Evolutionary conservation across 495 filamentous ascomycete genomes (phyloP).

Genomic region (Venustampulla echinocandica): DNA sequence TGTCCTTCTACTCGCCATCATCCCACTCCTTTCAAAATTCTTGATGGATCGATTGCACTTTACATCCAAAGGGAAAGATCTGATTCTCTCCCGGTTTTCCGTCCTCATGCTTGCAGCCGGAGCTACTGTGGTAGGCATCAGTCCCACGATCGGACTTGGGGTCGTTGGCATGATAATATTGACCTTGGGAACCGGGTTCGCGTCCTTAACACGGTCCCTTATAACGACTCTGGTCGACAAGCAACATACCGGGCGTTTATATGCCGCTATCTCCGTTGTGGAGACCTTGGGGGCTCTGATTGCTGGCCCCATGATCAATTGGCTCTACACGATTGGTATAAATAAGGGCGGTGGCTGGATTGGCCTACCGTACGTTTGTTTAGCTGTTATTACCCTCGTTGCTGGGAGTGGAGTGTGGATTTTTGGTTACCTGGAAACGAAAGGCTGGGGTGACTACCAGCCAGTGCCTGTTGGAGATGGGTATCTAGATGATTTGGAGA

Average conservation of each 20-base stretch:
- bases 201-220: conserved; percentile 34
- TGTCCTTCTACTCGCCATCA: conserved; percentile 35
- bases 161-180: conserved; percentile 26
- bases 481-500: no score
- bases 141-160: conserved; percentile 22
- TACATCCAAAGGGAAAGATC: conserved; percentile 37
- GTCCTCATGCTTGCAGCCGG: conserved; percentile 39
- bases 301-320: conserved; percentile 35
- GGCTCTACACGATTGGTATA: conserved; percentile 26
- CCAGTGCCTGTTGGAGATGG: no score
- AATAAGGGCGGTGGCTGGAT: conserved; percentile 25
- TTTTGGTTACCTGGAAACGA: conserved; percentile 10
- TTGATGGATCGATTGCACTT: conserved; percentile 15
- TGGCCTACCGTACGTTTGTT: conserved; percentile 25
- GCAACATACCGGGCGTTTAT: conserved; percentile 48
- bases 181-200: conserved; percentile 26
- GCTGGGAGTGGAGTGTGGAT: conserved; percentile 7
- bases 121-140: conserved; percentile 27
- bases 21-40: conserved; percentile 34
- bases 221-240: conserved; percentile 45
- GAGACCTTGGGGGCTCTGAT: conserved; percentile 46
- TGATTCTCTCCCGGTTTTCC: conserved; percentile 43
- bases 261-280: conserved; percentile 47
- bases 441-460: no score
- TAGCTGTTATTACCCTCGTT: conserved; percentile 16